Evolutionary conservation across 306 rosid species (phyloP).

Genomic region (Medicago ruthenica): DNA sequence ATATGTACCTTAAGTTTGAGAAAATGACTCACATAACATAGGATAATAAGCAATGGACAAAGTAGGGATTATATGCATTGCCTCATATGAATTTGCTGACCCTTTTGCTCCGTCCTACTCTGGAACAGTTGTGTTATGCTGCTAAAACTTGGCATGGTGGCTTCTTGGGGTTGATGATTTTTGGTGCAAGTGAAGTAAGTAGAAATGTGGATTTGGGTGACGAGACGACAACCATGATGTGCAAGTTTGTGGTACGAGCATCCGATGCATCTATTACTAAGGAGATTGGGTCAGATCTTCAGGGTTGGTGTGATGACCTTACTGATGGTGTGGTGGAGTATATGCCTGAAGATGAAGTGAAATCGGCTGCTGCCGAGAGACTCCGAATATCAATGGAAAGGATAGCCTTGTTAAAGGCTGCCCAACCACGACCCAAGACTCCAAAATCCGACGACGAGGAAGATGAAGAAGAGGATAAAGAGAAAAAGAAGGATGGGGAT

Average conservation of each 20-base stretch:
- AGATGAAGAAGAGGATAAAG: constrained; percentile 52
- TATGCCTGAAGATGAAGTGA: constrained; percentile 98
- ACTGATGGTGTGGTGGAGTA: constrained; percentile 99
- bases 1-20: constrained; percentile 16
- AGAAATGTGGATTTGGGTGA: constrained; percentile 96
- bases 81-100: constrained; percentile 7
- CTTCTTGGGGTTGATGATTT: constrained; percentile 93
- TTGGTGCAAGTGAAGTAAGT: constrained; percentile 99
- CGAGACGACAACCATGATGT: constrained; percentile 93
- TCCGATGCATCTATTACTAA: constrained; percentile 89
- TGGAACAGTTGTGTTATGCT: constrained; percentile 82
- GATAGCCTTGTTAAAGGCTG: constrained; percentile 93
- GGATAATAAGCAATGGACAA: neutral
- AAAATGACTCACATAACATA: constrained; percentile 17
- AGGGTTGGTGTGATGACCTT: constrained; percentile 97
- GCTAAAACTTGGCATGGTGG: constrained; percentile 99
- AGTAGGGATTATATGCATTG: constrained; percentile 28
- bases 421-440: constrained; percentile 77
- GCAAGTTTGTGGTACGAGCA: constrained; percentile 95
- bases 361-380: constrained; percentile 89
- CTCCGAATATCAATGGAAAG: constrained; percentile 94
- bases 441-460: constrained; percentile 69
- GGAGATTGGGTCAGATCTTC: constrained; percentile 92
- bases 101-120: neutral
- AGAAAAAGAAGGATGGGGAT: constrained; percentile 55